phyloP scores from a whole-genome alignment of 371 early-diverging fungal genomes.

The Coemansia sp. region DNA sequence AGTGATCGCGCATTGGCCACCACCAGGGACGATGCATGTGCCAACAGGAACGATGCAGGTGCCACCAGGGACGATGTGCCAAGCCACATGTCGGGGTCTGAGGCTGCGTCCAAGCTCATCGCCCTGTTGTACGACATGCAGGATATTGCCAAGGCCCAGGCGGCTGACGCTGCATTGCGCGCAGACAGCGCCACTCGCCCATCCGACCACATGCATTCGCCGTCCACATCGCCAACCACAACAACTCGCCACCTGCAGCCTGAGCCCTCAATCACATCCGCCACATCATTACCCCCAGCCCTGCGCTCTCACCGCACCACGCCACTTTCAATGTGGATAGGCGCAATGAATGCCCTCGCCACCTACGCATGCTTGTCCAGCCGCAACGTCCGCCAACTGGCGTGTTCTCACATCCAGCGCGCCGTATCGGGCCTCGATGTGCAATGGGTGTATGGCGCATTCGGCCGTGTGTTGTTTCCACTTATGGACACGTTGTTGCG shows the following conservation, averaged over 20 bases:
- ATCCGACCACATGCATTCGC: background rate
- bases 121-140: slow-evolving; percentile 36
- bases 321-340: slow-evolving; percentile 41
- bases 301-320: slow-evolving; percentile 12
- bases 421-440: slow-evolving; percentile 19
- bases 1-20: slow-evolving; percentile 31
- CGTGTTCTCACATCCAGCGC: slow-evolving; percentile 38
- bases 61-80: background rate
- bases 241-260: slow-evolving; percentile 22
- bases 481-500: slow-evolving; percentile 60
- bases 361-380: slow-evolving; percentile 25
- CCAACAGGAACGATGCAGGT: too few relatives aligned
- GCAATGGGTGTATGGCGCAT: slow-evolving; percentile 41
- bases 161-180: background rate
- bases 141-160: slow-evolving; percentile 20
- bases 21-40: background rate
- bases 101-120: slow-evolving; percentile 31
- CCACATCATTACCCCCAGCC: slow-evolving; percentile 13
- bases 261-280: slow-evolving; percentile 39
- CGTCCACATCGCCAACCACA: background rate
- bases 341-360: slow-evolving; percentile 33
- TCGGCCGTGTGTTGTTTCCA: slow-evolving; percentile 65
- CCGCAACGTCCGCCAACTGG: slow-evolving; percentile 42
- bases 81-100: slow-evolving; percentile 20
- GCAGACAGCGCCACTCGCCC: background rate